A percentile compares a stretch with the other conserved stretches of the same genome.
phyloP scores from a whole-genome alignment of 305 asterid species.

The Solanum hybrid region DNA sequence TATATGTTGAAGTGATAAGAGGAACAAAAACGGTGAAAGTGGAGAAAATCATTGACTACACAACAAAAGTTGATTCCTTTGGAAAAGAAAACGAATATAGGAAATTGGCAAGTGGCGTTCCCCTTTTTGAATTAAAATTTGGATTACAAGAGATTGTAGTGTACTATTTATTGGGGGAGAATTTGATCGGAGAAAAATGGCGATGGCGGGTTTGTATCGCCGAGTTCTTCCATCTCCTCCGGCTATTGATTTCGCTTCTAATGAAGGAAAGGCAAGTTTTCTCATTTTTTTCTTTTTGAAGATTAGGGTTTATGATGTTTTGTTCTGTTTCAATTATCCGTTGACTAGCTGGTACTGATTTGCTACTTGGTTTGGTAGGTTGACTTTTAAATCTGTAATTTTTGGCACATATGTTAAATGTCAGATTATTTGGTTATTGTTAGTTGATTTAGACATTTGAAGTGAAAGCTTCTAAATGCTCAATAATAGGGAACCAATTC shows the following conservation, averaged over 20 bases:
- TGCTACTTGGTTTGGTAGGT: not conserved
- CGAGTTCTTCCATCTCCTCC: constrained; percentile 95
- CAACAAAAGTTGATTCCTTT: not conserved
- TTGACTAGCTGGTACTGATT: not conserved
- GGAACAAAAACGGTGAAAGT: not conserved
- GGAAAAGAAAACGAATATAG: not conserved
- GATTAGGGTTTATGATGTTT: not conserved
- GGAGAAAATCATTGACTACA: not conserved
- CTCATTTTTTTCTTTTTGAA: not conserved
- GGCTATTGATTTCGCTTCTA: constrained; percentile 75
- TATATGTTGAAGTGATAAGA: not conserved
- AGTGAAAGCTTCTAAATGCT: not conserved
- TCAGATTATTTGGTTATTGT: not conserved
- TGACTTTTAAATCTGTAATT: not conserved
- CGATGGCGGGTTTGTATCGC: constrained; percentile 77
- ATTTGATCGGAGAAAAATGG: constrained; percentile 26
- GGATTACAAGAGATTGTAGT: no score
- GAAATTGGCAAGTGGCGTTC: not conserved
- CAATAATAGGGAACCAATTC: not conserved
- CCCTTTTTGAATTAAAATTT: not conserved
- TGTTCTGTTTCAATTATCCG: not conserved
- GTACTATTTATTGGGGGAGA: not conserved
- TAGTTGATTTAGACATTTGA: not conserved
- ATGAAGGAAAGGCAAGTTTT: constrained; percentile 67
- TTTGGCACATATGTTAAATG: not conserved